Base-by-base conservation (phyloP, 352 stramenopile species). In the Aphanomyces cochlioides region DNA sequence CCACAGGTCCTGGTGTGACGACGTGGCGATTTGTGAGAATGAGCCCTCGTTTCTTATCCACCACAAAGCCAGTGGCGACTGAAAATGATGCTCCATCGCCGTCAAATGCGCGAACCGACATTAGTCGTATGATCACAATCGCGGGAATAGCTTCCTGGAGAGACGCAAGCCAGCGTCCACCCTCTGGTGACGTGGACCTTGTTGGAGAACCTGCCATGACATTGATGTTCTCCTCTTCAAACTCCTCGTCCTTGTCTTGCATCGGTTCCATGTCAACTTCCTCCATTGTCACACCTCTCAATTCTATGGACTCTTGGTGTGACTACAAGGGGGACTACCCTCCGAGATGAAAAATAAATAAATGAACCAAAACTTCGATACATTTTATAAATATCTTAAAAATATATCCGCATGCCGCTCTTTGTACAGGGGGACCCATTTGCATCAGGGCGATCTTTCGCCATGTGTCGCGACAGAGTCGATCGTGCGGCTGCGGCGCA, bases 21-120 rank as follows among this genome's bases (percentile, higher is more conserved):
- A 98, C 92, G 77, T 98, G 92, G 61, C 92, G 88, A 73, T 98
- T 98, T 19, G 90, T 98, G 53, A 98, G 77, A 69, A 98, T 90
- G 56, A 98, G 76, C 5, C 92, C 90, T 10, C 85, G 81, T 70
- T 83, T 75, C 73, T 90, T 83, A 76, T 97, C 90, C 57, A 98
- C 92, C 4, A 98, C 87, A 61, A 98, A 98, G 28, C 92, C 92
- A 15, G 90, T 97, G 19, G 92, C 92, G 36, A 92, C 84, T 47
- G 85, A 92, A 71, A 90, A 97, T 54, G 81, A 90, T 37, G 90
- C 84, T 64, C 80, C 83, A 47, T 93, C 92, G 71, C 86, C 87
- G 67, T 97, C 90, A 65, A 97, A 96, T 3, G 89, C 87, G 56
- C 89, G 85, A 15, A 96, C 88, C 60, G 80, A 89, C 58, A 91